Conservation (phyloP, 352 stramenopile species). For the Globisporangium okanoganense region DNA sequence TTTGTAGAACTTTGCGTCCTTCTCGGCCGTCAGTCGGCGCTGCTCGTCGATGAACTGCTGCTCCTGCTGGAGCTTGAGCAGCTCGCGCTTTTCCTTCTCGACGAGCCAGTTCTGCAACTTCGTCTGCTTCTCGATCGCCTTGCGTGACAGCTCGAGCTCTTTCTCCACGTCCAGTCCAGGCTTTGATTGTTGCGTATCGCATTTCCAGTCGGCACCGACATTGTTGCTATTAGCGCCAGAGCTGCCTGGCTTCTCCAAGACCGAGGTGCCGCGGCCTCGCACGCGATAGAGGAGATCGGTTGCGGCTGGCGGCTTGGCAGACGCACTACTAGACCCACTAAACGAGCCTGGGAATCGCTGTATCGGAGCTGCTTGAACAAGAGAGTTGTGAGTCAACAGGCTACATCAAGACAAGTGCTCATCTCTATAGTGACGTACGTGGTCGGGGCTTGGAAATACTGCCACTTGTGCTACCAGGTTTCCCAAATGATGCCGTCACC, state of each 20-base stretch:
- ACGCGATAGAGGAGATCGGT: constrained; percentile 66
- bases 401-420: neutral
- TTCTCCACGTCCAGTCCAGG: constrained; percentile 48
- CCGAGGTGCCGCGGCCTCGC: constrained; percentile 28
- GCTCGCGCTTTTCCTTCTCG: constrained; percentile 84
- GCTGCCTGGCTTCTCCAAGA: constrained; percentile 12
- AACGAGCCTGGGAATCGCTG: constrained; percentile 29
- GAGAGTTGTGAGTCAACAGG: neutral
- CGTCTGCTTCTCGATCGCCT: constrained; percentile 87
- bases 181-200: constrained; percentile 26
- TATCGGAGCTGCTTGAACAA: neutral
- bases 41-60: constrained; percentile 79
- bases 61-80: constrained; percentile 78
- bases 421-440: constrained; percentile 10
- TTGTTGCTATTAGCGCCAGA: neutral
- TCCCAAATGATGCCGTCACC: neutral
- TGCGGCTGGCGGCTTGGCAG: constrained; percentile 9
- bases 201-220: constrained; percentile 35
- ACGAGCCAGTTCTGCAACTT: constrained; percentile 89
- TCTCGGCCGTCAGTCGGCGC: constrained; percentile 42
- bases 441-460: constrained; percentile 21
- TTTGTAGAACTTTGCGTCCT: constrained; percentile 79
- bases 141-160: constrained; percentile 60
- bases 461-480: neutral
- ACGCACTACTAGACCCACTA: constrained; percentile 8